Base-by-base conservation (phyloP, 192 early-diverging fungal species). In the Podila epicladia region DNA sequence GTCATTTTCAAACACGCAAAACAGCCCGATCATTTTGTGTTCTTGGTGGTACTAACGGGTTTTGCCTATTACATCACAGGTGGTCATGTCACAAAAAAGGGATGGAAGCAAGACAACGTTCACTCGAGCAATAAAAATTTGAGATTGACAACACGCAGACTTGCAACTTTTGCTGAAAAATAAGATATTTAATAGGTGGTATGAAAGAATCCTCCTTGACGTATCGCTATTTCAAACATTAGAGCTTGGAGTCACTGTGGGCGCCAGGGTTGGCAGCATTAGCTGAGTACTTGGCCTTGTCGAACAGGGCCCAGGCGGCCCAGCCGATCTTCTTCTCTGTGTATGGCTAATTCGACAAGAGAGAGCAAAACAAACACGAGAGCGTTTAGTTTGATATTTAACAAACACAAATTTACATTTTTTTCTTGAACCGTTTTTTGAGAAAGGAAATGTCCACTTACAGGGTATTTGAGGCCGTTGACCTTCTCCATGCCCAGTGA, bases 401-500 rank as follows among this genome's bases (percentile, higher is more conserved):
- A 4, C 33, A 33, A 48, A 11, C 29, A 29, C 29, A 33, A 32
- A 33, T 33, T 33, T 33, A 33, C 33, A 33, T 19, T n/a, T 5
- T 22, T 37, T 19, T 26, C 31, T 26, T 57, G 17, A 0, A n/a
- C 19, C 8, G 22, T 29, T 17, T 29, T 29, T 45, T 1, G 17
- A 45, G 8, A 1, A 2, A 15, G 41, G 38, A 2, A 7, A 7
- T 12, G 41, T 17, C 35, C 35, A 17, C 69, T 72, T 72, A 79
- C 76, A 72, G 76, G 76, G 38, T 72, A 79, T 17, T 78, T 68
- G 13, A 85, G 35, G 31, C 61, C 26, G n/a, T 74, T 82, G 33
- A 77, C 41, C 12, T 50, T n/a, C 29, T 88, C 85, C 71, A 82
- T 59, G 24, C 71, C 64, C 49, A 79, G 73, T 20, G 68, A 70